phyloP scores from a whole-genome alignment of 495 filamentous ascomycete species.

The Penicillium lividum region DNA sequence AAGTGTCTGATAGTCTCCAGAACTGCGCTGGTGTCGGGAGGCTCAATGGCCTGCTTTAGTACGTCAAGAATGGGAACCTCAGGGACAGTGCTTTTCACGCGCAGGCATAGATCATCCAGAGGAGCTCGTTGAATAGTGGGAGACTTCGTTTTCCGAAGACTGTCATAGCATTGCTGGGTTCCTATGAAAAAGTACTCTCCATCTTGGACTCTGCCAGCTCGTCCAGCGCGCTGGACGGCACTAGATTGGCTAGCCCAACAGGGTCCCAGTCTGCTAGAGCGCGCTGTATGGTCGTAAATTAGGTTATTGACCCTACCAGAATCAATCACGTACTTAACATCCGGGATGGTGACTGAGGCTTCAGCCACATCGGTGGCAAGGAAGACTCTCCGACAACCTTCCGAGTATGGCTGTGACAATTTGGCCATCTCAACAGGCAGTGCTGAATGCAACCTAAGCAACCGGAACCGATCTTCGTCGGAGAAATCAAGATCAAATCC shows the following conservation, averaged over 20 bases:
- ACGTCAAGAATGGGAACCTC: constrained; percentile 41
- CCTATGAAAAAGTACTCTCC: constrained; percentile 62
- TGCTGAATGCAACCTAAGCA: constrained; percentile 55
- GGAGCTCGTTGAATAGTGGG: constrained; percentile 37
- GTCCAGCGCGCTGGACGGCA: constrained; percentile 56
- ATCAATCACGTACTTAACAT: constrained; percentile 60
- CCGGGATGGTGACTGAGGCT: constrained; percentile 61
- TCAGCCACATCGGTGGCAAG: constrained; percentile 63
- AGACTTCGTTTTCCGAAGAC: constrained; percentile 45
- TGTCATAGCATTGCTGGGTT: constrained; percentile 48
- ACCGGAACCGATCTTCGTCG: constrained; percentile 42
- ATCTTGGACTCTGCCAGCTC: constrained; percentile 58
- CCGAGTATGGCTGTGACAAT: constrained; percentile 44
- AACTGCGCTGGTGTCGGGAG: constrained; percentile 47
- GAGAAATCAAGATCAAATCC: constrained; percentile 47
- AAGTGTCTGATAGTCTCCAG: constrained; percentile 48
- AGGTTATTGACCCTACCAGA: constrained; percentile 55
- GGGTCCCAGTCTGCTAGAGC: constrained; percentile 47
- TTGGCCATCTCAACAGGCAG: constrained; percentile 48
- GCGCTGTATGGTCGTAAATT: constrained; percentile 46
- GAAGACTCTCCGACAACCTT: constrained; percentile 56
- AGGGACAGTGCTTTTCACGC: constrained; percentile 12
- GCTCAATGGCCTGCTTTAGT: constrained; percentile 53
- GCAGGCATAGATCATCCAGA: constrained; percentile 21
- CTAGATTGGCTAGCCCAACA: constrained; percentile 58